Percentiles rank a stretch among this genome's conserved stretches.
Conservation (phyloP, 495 filamentous ascomycete species). For the Daldinia decipiens region DNA sequence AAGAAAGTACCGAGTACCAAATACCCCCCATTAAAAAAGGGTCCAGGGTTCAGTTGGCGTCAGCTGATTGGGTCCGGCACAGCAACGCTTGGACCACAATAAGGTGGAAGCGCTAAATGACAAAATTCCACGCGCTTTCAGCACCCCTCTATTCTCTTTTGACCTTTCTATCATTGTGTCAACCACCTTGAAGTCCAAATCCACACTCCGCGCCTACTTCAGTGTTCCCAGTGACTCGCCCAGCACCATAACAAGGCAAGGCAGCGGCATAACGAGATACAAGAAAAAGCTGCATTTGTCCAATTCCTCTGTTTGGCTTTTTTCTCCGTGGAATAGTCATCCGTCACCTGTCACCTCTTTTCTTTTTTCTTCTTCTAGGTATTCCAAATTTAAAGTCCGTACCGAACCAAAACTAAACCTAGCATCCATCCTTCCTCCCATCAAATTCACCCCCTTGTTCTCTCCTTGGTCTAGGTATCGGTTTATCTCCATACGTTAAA, state of each 20-base stretch:
- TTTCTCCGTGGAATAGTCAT: conserved; percentile 18
- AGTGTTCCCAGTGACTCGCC: conserved; percentile 15
- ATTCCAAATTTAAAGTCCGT: conserved; percentile 8
- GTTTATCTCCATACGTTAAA: neutral
- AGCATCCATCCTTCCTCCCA: neutral
- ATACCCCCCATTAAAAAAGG: conserved; percentile 16
- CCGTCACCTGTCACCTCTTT: neutral
- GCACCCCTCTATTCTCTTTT: conserved; percentile 35
- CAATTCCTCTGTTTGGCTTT: conserved; percentile 10
- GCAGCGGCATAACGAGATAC: neutral
- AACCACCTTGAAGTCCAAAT: conserved; percentile 21
- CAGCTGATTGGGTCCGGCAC: conserved; percentile 35
- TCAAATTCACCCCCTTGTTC: conserved; percentile 1
- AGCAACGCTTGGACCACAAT: conserved; percentile 14
- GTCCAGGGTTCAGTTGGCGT: conserved; percentile 38
- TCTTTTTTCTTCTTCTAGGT: no score
- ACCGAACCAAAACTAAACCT: conserved; percentile 25
- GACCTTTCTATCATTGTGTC: conserved; percentile 26
- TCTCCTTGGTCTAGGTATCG: neutral
- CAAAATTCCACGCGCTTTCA: conserved; percentile 40
- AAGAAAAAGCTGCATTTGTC: conserved; percentile 8
- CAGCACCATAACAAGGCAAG: conserved; percentile 11
- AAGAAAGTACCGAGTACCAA: neutral
- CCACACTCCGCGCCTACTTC: conserved; percentile 5
- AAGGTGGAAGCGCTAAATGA: conserved; percentile 43